Base-by-base conservation (phyloP, 768 basidiomycete species). In the Cantharellus cinnabarinus region DNA sequence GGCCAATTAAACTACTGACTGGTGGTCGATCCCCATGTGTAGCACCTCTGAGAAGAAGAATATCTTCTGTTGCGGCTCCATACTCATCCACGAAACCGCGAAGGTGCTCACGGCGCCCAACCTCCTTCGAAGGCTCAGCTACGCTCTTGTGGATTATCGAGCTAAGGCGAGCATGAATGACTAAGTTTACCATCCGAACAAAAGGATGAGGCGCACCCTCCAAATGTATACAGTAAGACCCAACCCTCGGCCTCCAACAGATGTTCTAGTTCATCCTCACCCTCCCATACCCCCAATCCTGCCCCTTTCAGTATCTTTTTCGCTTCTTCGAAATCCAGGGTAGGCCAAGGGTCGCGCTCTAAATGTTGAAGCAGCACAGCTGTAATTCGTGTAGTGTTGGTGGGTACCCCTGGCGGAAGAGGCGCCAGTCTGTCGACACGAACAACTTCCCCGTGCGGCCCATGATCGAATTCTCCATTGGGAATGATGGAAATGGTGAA, bases 61-160 rank as follows among this genome's bases (percentile, higher is more conserved):
- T 70, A 53, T 75, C 72, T 42, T 70, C 68, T 2, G 67, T 62
- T 52, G 68, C 44, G 35, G 64, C 58, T 44, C 63, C 62, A 50
- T 69, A 76, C 59, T 75, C 74, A 37, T 75, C 75, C 40, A 64
- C 62, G 50, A 70, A 70, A 34, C 74, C 75, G 20, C 70, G 69
- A 61, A 76, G 67, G 0, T 68, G 66, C 51, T 66, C 64, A 44
- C 68, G 68, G 3, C 68, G 70, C 4, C 65, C 69, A 59, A 72
- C 70, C 63, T 74, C 70, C 42, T 62, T 67, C 57, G 71, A 65
- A 3, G 74, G 72, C 41, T 65, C 64, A 10, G 72, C 70, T 40
- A 75, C 72, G 29, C 71, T 70, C 64, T 75, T 74, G 35, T 72
- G 68, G 61, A 62, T 71, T 20, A 75, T 75, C 72, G 73, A 71